Evolutionary conservation across 352 stramenopile genomes (phyloP), one percentile per base, ranked within the genome.

Genomic region (Aphanomyces stellatus): DNA sequence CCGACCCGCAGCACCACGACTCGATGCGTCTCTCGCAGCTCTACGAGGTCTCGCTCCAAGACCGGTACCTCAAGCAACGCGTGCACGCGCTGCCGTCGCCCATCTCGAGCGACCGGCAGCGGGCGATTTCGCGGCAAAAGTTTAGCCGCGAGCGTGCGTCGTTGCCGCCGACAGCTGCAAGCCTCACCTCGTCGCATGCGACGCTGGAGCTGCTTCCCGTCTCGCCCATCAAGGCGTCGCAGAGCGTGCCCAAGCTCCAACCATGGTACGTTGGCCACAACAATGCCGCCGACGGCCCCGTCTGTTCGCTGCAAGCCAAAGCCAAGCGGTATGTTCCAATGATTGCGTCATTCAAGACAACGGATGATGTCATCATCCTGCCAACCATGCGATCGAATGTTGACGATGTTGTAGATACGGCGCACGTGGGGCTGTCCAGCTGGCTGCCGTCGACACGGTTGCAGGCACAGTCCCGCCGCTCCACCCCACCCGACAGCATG

Each of bases 221-320:
- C 11, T 61, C 53, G 2, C 53, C 53, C 19, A 61, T 61, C 53
- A 61, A 43, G 31, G 30, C 17, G 27, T 17, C 53, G 11, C 11
- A 61, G 24, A 24, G 19, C 46, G 22, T 28, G 1, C 17, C 25
- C 13, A 51, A 51, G 10, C 13, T 56, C n/a, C 25, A 41, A 35
- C 53, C 53, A 25, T 61, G 53, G 53, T 61, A 61, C 22, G 24
- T 61, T 5, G 53, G 53, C 19, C 53, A 35, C 27, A 61, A 61
- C 53, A 61, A 61, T 24, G 53, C 42, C 15, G 5, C 31, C 22
- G 33, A 41, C 7, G 53, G 25, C 0, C 53, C 53, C 4, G 4
- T 28, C 4, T 61, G 53, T 24, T 19, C 25, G 10, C 31, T 61
- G 10, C 10, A 31, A 35, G 27, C 53, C 30, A 61, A 61, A 27